Evolutionary conservation across 2,329 filamentous ascomycete species (phyloP), one percentile per base, ranked within the genome.

Genomic region (Pseudogymnoascus sp.): DNA sequence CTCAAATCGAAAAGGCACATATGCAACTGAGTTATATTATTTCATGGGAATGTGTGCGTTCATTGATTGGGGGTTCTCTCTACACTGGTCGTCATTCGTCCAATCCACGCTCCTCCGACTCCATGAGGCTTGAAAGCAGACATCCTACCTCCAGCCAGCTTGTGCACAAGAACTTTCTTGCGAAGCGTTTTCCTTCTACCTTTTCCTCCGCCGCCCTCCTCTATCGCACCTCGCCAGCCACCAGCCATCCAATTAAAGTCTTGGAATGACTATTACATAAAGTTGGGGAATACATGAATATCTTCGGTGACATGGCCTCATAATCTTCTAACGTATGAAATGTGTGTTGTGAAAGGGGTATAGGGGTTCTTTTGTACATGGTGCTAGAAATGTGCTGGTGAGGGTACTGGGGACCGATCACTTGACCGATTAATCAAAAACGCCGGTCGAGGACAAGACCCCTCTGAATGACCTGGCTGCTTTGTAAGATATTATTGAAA

Each of bases 361-460:
- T 60, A 60, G 59, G 44, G 50, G 59, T 29, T 60, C 59, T 60
- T 40, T 60, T 60, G 33, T 60, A 60, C 59, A 60, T 38, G 59
- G 35, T 38, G 38, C 59, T 38, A 60, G 35, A 38, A 40, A 40
- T 60, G 59, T 60, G 59, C 59, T 60, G 59, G 33, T 56, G 50
- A 33, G 23, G 50, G 50, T 56, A 33, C 62, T 38, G 42, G 44
- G 26, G 38, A 53, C 46, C 64, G 67, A 70, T 67, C 66, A 67
- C 65, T 64, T 64, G 59, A 65, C 40, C 62, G 63, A 29, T 46
- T 67, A 62, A 66, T 66, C 67, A 65, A 62, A 71, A 70, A 69
- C 59, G 68, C 68, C 67, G 68, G 67, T 68, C 70, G 71, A 73
- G 72, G 72, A 73, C 71, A 73, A 72, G 68, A 72, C 71, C 70